A percentile compares a stretch with the other conserved stretches of the same genome.
Conservation (phyloP, 2,329 filamentous ascomycete genomes). For the Elsinoe necatrix region DNA sequence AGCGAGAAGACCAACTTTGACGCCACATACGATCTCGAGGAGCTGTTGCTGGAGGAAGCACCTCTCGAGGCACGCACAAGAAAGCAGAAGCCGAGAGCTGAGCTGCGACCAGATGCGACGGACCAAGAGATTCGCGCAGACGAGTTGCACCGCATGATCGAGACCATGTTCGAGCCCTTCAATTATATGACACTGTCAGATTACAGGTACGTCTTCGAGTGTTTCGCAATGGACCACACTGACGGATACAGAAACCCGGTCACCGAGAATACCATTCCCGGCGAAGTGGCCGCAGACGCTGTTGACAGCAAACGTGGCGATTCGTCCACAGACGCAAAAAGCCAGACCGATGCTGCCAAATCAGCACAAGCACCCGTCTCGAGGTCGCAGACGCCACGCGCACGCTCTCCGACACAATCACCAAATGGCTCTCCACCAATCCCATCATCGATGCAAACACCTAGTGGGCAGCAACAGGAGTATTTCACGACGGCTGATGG, state of each 20-base stretch:
- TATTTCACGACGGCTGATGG: constrained; percentile 22
- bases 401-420: constrained; percentile 39
- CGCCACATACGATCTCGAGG: constrained; percentile 93
- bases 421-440: constrained; percentile 42
- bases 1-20: constrained; percentile 99
- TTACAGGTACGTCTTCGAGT: constrained; percentile 41
- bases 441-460: constrained; percentile 20
- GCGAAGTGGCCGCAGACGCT: neutral
- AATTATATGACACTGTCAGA: constrained; percentile 84
- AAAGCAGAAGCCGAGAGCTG: constrained; percentile 86
- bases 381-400: constrained; percentile 32
- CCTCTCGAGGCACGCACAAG: constrained; percentile 86
- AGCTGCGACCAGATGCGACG: constrained; percentile 86
- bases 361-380: constrained; percentile 22
- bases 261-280: neutral
- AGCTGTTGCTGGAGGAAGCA: constrained; percentile 85
- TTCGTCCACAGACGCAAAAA: neutral
- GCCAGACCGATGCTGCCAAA: neutral
- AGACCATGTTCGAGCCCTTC: constrained; percentile 87
- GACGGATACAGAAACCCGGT: constrained; percentile 16
- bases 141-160: constrained; percentile 87
- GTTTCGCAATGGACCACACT: neutral
- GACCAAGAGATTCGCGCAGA: constrained; percentile 92
- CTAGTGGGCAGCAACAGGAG: constrained; percentile 17
- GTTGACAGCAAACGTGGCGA: constrained; percentile 12